phyloP scores from a whole-genome alignment of 176 grass and related monocot species.

The Triticum aestivum region DNA sequence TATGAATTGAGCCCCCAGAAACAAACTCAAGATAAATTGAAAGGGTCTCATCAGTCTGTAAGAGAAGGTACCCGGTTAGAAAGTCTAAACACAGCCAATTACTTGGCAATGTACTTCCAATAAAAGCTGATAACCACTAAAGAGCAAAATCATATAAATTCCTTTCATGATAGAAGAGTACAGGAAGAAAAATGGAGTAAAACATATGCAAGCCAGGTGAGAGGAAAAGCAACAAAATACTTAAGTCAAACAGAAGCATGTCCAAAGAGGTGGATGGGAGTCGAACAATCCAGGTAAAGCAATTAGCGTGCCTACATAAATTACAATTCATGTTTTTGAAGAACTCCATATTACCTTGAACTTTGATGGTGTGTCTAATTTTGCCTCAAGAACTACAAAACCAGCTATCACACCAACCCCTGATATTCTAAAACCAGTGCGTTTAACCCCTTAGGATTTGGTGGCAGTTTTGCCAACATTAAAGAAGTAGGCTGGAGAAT shows the following conservation, averaged over 20 bases:
- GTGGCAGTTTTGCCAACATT: neutral
- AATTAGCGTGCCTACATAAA: neutral
- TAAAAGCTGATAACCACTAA: slow-evolving; percentile 9
- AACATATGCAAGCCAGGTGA: neutral
- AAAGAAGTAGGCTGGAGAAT: neutral
- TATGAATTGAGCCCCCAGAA: slow-evolving; percentile 94
- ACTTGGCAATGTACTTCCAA: slow-evolving; percentile 9
- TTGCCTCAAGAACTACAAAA: neutral
- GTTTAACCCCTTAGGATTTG: neutral
- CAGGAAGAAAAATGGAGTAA: neutral
- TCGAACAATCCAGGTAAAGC: neutral
- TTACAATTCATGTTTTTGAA: neutral
- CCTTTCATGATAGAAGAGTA: neutral
- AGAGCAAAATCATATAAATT: slow-evolving; percentile 5
- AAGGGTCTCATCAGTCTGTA: slow-evolving; percentile 72
- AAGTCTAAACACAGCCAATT: slow-evolving; percentile 25
- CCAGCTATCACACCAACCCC: neutral
- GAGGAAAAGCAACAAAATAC: slow-evolving; percentile 2
- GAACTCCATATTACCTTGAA: neutral
- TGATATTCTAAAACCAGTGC: neutral
- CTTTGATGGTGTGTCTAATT: neutral
- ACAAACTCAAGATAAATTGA: slow-evolving; percentile 92
- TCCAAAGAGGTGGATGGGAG: neutral
- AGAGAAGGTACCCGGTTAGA: slow-evolving; percentile 21
- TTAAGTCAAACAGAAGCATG: neutral